Conservation (phyloP, 1,284 basidiomycete genomes). For the Phlebopus sp. region DNA sequence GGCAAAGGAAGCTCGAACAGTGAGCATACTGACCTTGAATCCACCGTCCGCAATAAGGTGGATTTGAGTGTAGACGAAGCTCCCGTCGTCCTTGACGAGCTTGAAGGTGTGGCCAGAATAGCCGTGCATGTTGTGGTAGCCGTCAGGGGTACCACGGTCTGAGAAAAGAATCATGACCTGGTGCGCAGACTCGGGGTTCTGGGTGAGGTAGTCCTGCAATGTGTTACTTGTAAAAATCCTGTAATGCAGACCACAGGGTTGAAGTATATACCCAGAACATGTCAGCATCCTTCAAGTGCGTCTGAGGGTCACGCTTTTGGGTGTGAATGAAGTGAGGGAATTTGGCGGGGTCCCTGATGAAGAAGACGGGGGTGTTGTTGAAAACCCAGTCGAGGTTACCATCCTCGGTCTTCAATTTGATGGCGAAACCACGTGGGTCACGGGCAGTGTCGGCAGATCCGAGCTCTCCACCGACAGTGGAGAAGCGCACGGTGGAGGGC, state of each 20-base stretch:
- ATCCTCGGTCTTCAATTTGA: constrained; percentile 88
- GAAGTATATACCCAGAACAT: constrained; percentile 67
- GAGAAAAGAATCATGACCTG: constrained; percentile 89
- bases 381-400: constrained; percentile 92
- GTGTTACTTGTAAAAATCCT: constrained; percentile 3
- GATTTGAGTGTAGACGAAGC: constrained; percentile 82
- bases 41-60: constrained; percentile 77
- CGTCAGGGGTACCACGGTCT: constrained; percentile 89
- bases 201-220: constrained; percentile 80
- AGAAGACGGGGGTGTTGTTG: constrained; percentile 92
- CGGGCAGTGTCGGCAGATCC: constrained; percentile 90
- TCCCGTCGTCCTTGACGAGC: constrained; percentile 78
- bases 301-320: constrained; percentile 90
- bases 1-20: not conserved
- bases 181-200: constrained; percentile 90
- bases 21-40: constrained; percentile 53
- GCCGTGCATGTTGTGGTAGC: constrained; percentile 81
- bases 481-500: constrained; percentile 78
- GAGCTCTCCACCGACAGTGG: constrained; percentile 83
- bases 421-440: constrained; percentile 89
- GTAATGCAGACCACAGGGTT: not conserved
- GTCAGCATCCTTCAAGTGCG: constrained; percentile 80
- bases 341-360: constrained; percentile 80
- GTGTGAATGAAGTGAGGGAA: constrained; percentile 96
- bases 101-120: constrained; percentile 95